Evolutionary conservation across 345 rosid species (phyloP).

Genomic region (Eutrema yunnanense): DNA sequence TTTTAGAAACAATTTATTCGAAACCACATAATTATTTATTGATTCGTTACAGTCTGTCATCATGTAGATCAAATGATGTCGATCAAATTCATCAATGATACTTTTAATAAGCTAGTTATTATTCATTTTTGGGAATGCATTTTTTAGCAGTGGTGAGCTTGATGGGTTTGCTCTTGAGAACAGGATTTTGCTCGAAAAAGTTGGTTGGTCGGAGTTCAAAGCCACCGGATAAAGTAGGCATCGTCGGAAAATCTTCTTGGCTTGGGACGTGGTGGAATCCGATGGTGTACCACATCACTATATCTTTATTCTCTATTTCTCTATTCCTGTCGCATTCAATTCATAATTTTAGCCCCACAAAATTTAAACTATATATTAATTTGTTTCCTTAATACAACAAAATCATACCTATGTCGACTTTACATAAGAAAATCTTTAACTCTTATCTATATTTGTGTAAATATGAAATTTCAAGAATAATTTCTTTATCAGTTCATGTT

Average conservation of each 20-base stretch:
- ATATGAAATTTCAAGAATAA: neutral
- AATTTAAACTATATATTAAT: neutral
- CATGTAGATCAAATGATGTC: neutral
- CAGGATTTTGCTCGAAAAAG: conserved; percentile 50
- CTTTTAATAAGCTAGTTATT: neutral
- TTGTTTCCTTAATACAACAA: neutral
- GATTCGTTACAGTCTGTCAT: neutral
- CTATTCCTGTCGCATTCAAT: conserved; percentile 31
- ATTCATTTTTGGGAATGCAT: conserved; percentile 13
- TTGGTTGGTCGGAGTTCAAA: conserved; percentile 50
- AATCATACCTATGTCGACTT: neutral
- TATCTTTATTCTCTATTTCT: conserved; percentile 42
- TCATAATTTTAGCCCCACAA: neutral
- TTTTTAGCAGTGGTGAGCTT: neutral
- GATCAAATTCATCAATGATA: neutral
- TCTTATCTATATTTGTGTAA: neutral
- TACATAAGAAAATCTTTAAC: neutral
- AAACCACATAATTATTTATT: neutral
- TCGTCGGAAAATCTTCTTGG: conserved; percentile 54
- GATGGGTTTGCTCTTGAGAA: conserved; percentile 38
- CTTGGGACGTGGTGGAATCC: conserved; percentile 51
- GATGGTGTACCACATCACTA: conserved; percentile 49
- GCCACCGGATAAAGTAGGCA: conserved; percentile 45
- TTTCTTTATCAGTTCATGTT: neutral
- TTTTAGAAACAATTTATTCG: neutral